Conservation (phyloP, 2,329 filamentous ascomycete genomes). For the Ascocoryne sarcoides region DNA sequence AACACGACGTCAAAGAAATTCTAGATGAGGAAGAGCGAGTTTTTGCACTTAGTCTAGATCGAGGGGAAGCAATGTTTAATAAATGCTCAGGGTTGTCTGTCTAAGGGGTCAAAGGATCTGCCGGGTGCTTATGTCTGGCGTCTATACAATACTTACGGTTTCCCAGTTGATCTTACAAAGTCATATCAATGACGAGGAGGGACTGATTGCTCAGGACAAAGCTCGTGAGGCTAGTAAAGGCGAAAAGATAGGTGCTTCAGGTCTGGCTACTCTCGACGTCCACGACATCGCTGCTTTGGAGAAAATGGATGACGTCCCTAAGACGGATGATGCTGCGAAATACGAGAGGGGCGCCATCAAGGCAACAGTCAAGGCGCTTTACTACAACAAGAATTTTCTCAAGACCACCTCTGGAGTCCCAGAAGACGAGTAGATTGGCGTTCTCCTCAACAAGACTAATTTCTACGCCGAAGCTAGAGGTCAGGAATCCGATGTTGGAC, state of each 20-base stretch:
- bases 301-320: slow-evolving; percentile 57
- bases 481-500: slow-evolving; percentile 84
- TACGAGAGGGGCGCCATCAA: slow-evolving; percentile 72
- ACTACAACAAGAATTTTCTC: slow-evolving; percentile 71
- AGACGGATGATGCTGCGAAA: slow-evolving; percentile 79
- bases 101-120: slow-evolving; percentile 59
- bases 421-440: slow-evolving; percentile 69
- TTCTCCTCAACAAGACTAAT: slow-evolving; percentile 89
- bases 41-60: slow-evolving; percentile 86
- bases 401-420: slow-evolving; percentile 67
- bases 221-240: slow-evolving; percentile 92
- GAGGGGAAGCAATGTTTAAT: slow-evolving; percentile 91
- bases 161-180: slow-evolving; percentile 89
- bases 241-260: slow-evolving; percentile 76
- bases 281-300: slow-evolving; percentile 87
- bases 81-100: slow-evolving; percentile 64
- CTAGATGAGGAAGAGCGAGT: slow-evolving; percentile 91
- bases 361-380: slow-evolving; percentile 72
- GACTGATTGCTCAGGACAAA: slow-evolving; percentile 77
- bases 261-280: slow-evolving; percentile 83
- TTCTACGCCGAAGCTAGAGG: slow-evolving; percentile 98
- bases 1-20: slow-evolving; percentile 85
- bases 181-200: slow-evolving; percentile 83
- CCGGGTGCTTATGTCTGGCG: slow-evolving; percentile 88
- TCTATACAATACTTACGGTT: slow-evolving; percentile 94